Base-by-base conservation (phyloP, 2,329 filamentous ascomycete genomes). In the Phoma herbarum region DNA sequence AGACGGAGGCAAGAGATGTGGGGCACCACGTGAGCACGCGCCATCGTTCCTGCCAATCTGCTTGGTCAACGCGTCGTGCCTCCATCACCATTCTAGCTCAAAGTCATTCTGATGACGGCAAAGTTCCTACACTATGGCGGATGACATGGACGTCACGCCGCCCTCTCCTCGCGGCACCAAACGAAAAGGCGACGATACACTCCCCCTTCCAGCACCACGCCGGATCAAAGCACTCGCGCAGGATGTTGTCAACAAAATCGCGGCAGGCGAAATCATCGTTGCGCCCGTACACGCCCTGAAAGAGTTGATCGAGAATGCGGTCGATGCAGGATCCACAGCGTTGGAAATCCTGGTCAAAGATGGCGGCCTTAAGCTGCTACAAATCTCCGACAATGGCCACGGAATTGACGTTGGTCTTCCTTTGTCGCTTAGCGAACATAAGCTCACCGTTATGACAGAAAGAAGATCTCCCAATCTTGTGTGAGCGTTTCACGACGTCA, bases 211-310 rank as follows among this genome's bases (percentile, higher is more conserved):
- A n/a, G 70, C 77, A 25, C 78, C 77, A 37, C 76, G 79, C 50
- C 73, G 82, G 28, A 86, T 86, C 67, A 78, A 96, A 88, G 90
- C 94, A 14, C 85, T 99, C 25, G 91, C 96, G 71, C 88, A 91
- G 63, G 90, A 95, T 80, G 95, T 99, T 22, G 91, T 99, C 65
- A 99, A 98, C 82, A 99, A 98, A 77, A 99, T 99, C 67, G 95
- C 95, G 0, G 95, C 95, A 0, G 95, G 95, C 20, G 95, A 99
- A 77, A 99, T 99, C 70, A 99, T 99, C 60, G 93, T 99, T 47
- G 94, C 95, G 2, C 96, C 95, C 0, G 93, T 97, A 26, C 92
- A 99, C 77, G 95, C 96, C 3, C 79, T 99, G 57, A 99, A 99
- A 78, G 95, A 99, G 76, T 82, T 99, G 48, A 93, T 99, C 12